Base-by-base conservation (phyloP, 2,329 filamentous ascomycete genomes). In the Cadophora luteo-olivacea region DNA sequence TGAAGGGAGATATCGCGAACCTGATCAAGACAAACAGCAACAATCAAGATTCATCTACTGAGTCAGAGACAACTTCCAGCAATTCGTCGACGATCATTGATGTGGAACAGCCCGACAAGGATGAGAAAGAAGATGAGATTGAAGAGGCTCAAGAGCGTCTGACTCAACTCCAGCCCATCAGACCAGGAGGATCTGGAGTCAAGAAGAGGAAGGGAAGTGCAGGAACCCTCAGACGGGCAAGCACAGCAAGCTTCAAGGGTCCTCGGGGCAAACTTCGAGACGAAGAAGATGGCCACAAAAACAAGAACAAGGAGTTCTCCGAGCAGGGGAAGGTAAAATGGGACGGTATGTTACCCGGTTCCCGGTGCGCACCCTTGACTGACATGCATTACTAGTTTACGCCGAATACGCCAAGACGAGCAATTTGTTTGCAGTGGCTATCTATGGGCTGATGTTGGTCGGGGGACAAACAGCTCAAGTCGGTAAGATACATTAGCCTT, bases 311-410 rank as follows among this genome's bases (percentile, higher is more conserved):
- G 81, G 96, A 99, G 79, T 91, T 91, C 73, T 87, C 89, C 1
- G 94, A 99, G 79, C 94, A 99, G 81, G 96, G 96, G 76, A 97
- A 98, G 79, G 96, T 99, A 74, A 98, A 97, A 80, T 98, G 96
- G 94, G 87, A 90, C 72, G 81, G 82, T 83, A 77, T 57, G 80
- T 74, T 24, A 16, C 45, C 65, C 60, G 24, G 51, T 63, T 48
- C 52, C 63, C 49, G 48, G 55, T 51, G 52, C 51, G 7, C 66
- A 65, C 66, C 55, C 48, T 65, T 73, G 58, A 65, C 74, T 76
- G 58, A 76, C 67, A 9, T 51, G 6, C 32, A 70, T 41, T 67
- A 75, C 62, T 69, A 76, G 95, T 99, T 33, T 99, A 99, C 78
- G 84, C 85, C 22, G 94, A 97, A 81, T 99, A 99, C 77, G 97